Evolutionary conservation across 176 grass and related monocot species (phyloP).

Genomic region (Zoysia japonica): DNA sequence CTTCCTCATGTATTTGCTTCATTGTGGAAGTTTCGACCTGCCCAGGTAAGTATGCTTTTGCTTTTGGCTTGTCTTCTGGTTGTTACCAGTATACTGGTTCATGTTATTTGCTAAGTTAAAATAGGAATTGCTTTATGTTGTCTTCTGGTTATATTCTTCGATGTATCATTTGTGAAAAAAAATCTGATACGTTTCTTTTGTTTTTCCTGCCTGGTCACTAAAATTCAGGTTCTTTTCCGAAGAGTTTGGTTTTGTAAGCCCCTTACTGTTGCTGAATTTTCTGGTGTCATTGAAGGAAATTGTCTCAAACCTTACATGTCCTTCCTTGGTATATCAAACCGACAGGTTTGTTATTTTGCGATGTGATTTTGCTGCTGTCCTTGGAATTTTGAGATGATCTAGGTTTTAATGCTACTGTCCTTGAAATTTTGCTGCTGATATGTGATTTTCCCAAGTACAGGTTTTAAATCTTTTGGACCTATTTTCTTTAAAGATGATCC

Average conservation of each 20-base stretch:
- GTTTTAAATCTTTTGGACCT: conserved; percentile 57
- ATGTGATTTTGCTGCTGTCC: conserved; percentile 11
- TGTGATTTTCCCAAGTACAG: conserved; percentile 45
- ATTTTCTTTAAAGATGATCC: conserved; percentile 60
- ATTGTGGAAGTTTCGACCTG: conserved; percentile 33
- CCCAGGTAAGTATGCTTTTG: conserved; percentile 48
- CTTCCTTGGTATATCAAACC: conserved; percentile 57
- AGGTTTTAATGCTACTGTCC: background rate
- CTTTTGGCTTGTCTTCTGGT: conserved; percentile 14
- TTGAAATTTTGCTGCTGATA: conserved; percentile 41
- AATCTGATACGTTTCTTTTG: conserved; percentile 19
- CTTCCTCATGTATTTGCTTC: conserved; percentile 50
- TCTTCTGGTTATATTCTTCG: conserved; percentile 3
- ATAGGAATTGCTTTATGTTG: conserved; percentile 6
- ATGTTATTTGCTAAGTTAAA: conserved; percentile 30
- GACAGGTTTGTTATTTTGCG: conserved; percentile 48
- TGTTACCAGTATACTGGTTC: conserved; percentile 22
- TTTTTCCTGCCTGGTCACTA: conserved; percentile 21
- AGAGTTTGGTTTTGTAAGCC: conserved; percentile 71
- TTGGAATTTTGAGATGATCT: conserved; percentile 13
- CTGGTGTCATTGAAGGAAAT: conserved; percentile 43
- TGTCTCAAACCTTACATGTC: conserved; percentile 46
- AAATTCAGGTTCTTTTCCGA: conserved; percentile 62
- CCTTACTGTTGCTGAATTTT: conserved; percentile 55
- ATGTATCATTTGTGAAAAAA: background rate